Conservation (phyloP, 1,284 basidiomycete species). For the Trametes pubescens region DNA sequence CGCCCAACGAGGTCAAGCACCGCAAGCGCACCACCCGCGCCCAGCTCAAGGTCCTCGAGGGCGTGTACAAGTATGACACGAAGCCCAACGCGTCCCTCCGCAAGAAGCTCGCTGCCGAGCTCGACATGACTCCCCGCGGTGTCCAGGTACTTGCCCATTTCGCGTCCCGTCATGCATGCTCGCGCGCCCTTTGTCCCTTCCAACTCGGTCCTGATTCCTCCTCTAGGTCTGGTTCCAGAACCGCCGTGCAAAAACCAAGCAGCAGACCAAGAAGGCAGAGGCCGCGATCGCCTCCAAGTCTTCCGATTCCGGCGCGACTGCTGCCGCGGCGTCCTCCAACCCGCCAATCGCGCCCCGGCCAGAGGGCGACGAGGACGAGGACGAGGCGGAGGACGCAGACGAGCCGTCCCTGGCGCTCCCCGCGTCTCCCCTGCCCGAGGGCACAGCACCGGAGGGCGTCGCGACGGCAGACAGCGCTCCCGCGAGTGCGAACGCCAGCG, state of each 20-base stretch:
- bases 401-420: conserved; percentile 24
- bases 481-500: conserved; percentile 16
- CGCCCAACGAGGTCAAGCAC: conserved; percentile 91
- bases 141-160: conserved; percentile 76
- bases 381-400: conserved; percentile 19
- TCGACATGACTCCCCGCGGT: conserved; percentile 91
- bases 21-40: conserved; percentile 84
- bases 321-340: conserved; percentile 20
- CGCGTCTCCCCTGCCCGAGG: conserved; percentile 21
- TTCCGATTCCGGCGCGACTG: conserved; percentile 2
- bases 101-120: conserved; percentile 79
- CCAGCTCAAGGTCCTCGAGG: conserved; percentile 88
- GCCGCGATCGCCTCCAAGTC: conserved; percentile 23
- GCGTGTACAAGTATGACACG: conserved; percentile 84
- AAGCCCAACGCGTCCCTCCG: conserved; percentile 88
- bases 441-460: conserved; percentile 9
- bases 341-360: conserved; percentile 11
- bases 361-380: conserved; percentile 23
- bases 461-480: conserved; percentile 15
- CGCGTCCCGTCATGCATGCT: conserved; percentile 17
- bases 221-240: conserved; percentile 91
- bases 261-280: conserved; percentile 47
- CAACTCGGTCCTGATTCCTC: conserved; percentile 11
- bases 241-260: conserved; percentile 87
- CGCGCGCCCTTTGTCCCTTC: neutral